Percentiles rank a stretch among this genome's conserved stretches.
Evolutionary conservation across 768 basidiomycete species (phyloP).

Genomic region (Melanogaster broomeanus): DNA sequence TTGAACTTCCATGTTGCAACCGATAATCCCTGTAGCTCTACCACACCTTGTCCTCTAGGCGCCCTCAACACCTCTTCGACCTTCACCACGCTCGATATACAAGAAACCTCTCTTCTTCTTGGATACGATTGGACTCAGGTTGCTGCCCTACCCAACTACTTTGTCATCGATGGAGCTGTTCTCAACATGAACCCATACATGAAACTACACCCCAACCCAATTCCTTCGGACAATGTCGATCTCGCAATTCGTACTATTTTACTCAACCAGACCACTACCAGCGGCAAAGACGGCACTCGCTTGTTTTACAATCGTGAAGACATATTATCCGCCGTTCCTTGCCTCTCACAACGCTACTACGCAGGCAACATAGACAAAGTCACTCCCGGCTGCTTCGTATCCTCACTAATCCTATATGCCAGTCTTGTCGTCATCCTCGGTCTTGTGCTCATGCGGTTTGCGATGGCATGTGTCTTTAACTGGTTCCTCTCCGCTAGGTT

Average conservation of each 20-base stretch:
- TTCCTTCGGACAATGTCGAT: constrained; percentile 80
- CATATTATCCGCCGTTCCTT: constrained; percentile 70
- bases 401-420: constrained; percentile 84
- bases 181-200: constrained; percentile 93
- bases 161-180: constrained; percentile 92
- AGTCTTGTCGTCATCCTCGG: constrained; percentile 90
- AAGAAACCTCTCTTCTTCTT: constrained; percentile 65
- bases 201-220: constrained; percentile 61
- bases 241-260: constrained; percentile 77
- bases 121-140: constrained; percentile 96
- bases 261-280: constrained; percentile 41
- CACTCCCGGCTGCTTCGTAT: constrained; percentile 93
- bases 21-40: constrained; percentile 68
- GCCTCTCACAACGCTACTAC: constrained; percentile 82
- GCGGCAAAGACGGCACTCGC: constrained; percentile 89
- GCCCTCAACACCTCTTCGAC: constrained; percentile 57
- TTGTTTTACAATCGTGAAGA: constrained; percentile 75
- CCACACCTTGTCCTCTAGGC: constrained; percentile 67
- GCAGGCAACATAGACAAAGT: constrained; percentile 97
- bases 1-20: constrained; percentile 67
- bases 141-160: constrained; percentile 62
- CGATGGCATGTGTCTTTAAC: constrained; percentile 95
- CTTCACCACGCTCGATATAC: constrained; percentile 59
- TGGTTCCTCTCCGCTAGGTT: constrained; percentile 91
- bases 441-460: constrained; percentile 88